A percentile compares a stretch with the other conserved stretches of the same genome.
These are phyloP conservation scores for Lagenidium giganteum DNA, from an alignment of 352 stramenopile species.

Conservation along the genomic window DNA sequence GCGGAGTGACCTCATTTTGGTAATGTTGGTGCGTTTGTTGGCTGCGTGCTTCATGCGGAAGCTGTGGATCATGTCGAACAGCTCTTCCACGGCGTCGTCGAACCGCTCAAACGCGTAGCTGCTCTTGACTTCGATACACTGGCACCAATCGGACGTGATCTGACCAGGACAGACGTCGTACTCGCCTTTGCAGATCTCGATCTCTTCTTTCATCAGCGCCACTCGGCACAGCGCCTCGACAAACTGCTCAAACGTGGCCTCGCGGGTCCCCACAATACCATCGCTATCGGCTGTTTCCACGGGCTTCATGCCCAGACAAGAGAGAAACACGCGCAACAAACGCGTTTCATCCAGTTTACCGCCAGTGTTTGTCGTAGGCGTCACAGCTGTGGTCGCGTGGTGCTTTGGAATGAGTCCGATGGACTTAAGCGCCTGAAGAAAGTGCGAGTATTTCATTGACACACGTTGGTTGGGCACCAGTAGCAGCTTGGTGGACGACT, in stretches of 20 bases:
- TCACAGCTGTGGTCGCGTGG: too few species aligned
- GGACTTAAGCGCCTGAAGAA: constrained; percentile 21
- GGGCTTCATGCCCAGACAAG: constrained; percentile 33
- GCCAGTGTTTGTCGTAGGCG: too few species aligned
- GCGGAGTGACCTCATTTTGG: constrained; percentile 26
- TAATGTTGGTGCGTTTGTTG: constrained; percentile 22
- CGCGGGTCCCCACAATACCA: constrained; percentile 1
- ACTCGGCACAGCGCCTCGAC: constrained; percentile 45
- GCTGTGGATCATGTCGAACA: constrained; percentile 31
- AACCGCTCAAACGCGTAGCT: constrained; percentile 40
- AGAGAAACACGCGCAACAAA: constrained; percentile 52
- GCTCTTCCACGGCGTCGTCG: constrained; percentile 33
- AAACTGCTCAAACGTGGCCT: constrained; percentile 24
- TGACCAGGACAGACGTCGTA: constrained; percentile 55
- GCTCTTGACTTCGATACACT: constrained; percentile 17
- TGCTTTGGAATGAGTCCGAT: constrained; percentile 34
- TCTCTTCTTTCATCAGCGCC: constrained; percentile 40
- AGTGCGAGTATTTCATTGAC: constrained; percentile 25
- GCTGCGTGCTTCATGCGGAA: constrained; percentile 18
- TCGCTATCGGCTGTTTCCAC: constrained; percentile 10
- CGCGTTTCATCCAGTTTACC: constrained; percentile 51
- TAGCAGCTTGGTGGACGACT: too few species aligned
- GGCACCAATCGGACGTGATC: constrained; percentile 38
- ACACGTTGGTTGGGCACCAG: too few species aligned
- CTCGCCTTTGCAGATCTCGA: constrained; percentile 33